Evolutionary conservation across 164 flowering plant genomes (phyloP).

Genomic region (Piper betle): DNA sequence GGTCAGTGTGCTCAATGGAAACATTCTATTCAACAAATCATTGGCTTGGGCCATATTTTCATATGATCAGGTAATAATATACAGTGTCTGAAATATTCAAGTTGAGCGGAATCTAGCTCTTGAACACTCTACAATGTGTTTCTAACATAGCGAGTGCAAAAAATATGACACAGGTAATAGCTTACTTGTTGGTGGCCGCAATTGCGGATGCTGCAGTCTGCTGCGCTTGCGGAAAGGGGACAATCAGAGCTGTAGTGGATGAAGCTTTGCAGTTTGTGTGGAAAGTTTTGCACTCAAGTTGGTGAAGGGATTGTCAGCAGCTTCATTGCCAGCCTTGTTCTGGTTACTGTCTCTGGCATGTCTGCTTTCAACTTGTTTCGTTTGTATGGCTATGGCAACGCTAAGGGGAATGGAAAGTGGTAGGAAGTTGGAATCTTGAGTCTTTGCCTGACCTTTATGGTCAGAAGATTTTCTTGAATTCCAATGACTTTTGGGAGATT

Average conservation of each 20-base stretch:
- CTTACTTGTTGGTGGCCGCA: slow-evolving; percentile 60
- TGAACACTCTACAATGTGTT: not conserved
- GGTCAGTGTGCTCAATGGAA: slow-evolving; percentile 56
- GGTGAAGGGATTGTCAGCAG: slow-evolving; percentile 77
- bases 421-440: slow-evolving; percentile 7
- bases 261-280: slow-evolving; percentile 68
- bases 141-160: not conserved
- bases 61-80: slow-evolving; percentile 69
- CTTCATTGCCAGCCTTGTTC: slow-evolving; percentile 40
- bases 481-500: not conserved
- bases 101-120: not conserved
- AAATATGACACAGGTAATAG: slow-evolving; percentile 38
- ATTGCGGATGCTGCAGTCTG: slow-evolving; percentile 68
- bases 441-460: not conserved
- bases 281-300: slow-evolving; percentile 74
- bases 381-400: slow-evolving; percentile 50
- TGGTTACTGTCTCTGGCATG: slow-evolving; percentile 45
- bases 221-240: slow-evolving; percentile 49
- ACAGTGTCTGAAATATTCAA: too few species aligned
- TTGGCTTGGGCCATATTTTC: slow-evolving; percentile 91
- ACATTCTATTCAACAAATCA: slow-evolving; percentile 64
- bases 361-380: slow-evolving; percentile 92
- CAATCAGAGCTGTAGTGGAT: slow-evolving; percentile 81
- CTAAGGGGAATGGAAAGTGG: slow-evolving; percentile 35
- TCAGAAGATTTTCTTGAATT: not conserved